Evolutionary conservation across 805 yeast species (phyloP), one percentile per base, ranked within the genome.

Genomic region (Blastobotrys muscicola): DNA sequence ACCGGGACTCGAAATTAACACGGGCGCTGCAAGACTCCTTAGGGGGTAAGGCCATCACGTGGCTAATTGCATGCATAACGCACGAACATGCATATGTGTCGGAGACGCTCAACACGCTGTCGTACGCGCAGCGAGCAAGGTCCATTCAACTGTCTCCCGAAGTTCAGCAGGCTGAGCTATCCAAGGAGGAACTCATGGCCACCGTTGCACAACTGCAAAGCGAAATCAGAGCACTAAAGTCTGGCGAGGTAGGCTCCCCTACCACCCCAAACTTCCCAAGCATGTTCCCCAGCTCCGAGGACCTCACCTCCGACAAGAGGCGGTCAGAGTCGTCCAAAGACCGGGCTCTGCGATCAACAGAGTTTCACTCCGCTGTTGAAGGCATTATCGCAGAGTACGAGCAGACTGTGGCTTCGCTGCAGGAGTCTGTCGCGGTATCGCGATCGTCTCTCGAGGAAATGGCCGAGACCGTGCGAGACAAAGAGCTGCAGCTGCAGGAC

Each of bases 11-110:
- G 0, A 66, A 69, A 0, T 64, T 86, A 43, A 86, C 95, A 0
- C 64, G 95, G 49, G 65, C 85, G 36, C 67, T 86, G 44, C 85
- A 85, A 57, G 85, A 85, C 54, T 82, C 94, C 0, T 64, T 85
- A 12, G 94, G 94, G 3, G 95, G 94, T 0, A 84, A 85, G 53
- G 84, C 95, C 56, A 80, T 83, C 58, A 85, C 95, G 0, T 84
- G 82, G 7, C 82, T 86, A 87, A 82, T 86, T 49, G 94, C 85
- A 2, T 85, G 95, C 60, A 72, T 85, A 23, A 11, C 58, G 8
- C 38, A 86, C 9, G 56, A 50, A 12, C 37, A 44, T 2, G 15
- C 39, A 3, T 52, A 43, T 38, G 41, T 46, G 29, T 44, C 57
- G 1, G 56, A 54, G 33, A 50, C 56, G 2, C 10, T 54, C 13